Percentiles rank a stretch among this genome's conserved stretches.
Conservation (phyloP, 352 stramenopile species). For the Pythium myriotylum region DNA sequence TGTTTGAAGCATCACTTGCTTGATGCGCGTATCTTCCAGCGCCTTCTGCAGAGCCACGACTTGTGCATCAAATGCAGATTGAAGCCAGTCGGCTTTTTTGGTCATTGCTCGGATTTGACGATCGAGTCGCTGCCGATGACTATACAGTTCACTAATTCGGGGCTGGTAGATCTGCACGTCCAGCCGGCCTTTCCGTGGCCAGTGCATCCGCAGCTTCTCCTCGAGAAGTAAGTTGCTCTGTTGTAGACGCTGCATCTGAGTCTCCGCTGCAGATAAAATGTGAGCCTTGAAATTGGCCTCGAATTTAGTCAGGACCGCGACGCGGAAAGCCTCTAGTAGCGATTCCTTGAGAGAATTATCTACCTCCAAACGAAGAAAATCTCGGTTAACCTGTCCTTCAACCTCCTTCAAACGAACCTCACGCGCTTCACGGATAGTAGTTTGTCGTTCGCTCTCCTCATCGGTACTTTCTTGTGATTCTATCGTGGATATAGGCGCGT, state of each 20-base stretch:
- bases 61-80: conserved; percentile 47
- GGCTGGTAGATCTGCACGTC: conserved; percentile 89
- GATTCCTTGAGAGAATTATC: conserved; percentile 11
- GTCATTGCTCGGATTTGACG: conserved; percentile 62
- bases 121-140: conserved; percentile 74
- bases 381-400: conserved; percentile 5
- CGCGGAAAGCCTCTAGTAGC: conserved; percentile 35
- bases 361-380: conserved; percentile 45
- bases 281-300: conserved; percentile 34
- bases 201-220: conserved; percentile 87
- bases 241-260: conserved; percentile 41
- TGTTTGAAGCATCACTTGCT: conserved; percentile 55
- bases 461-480: not conserved
- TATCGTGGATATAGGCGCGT: no score
- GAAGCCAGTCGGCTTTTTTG: conserved; percentile 55
- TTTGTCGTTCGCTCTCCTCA: conserved; percentile 10
- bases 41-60: conserved; percentile 29
- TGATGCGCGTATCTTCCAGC: conserved; percentile 41
- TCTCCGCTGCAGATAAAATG: conserved; percentile 7
- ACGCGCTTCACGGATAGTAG: conserved; percentile 8
- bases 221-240: conserved; percentile 61
- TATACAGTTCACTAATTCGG: conserved; percentile 80
- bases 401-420: conserved; percentile 13
- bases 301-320: conserved; percentile 48
- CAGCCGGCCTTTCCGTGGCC: conserved; percentile 78